Percentiles rank a stretch among this genome's conserved stretches.
phyloP scores from a whole-genome alignment of 2,329 filamentous ascomycete genomes.

The Beauveria rudraprayagi region DNA sequence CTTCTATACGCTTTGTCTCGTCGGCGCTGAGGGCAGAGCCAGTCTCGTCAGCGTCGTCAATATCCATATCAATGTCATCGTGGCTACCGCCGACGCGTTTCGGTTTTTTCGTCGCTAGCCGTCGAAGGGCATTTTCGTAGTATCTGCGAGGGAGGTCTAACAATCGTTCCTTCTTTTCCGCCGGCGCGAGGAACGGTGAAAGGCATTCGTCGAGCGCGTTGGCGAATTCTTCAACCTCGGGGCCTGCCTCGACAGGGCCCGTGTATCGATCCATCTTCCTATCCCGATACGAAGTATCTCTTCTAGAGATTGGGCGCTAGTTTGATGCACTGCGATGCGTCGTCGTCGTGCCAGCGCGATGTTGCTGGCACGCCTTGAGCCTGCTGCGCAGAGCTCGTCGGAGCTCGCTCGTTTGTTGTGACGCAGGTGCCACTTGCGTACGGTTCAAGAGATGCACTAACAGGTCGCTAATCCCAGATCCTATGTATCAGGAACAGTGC shows the following conservation, averaged over 20 bases:
- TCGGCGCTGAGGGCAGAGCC: slow-evolving; percentile 18
- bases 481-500: background rate
- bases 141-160: slow-evolving; percentile 54
- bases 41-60: slow-evolving; percentile 40
- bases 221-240: slow-evolving; percentile 82
- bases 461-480: background rate
- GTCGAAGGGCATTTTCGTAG: slow-evolving; percentile 41
- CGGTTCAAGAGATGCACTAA: background rate
- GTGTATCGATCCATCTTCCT: background rate
- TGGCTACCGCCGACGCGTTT: slow-evolving; percentile 24
- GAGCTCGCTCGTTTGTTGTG: background rate
- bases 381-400: background rate
- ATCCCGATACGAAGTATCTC: background rate
- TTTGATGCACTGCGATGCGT: background rate
- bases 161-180: slow-evolving; percentile 57
- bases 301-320: background rate
- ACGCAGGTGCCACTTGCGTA: background rate
- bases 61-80: slow-evolving; percentile 47
- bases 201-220: slow-evolving; percentile 72
- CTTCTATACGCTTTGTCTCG: slow-evolving; percentile 51
- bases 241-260: slow-evolving; percentile 52
- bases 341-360: background rate
- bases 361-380: slow-evolving; percentile 1
- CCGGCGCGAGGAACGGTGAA: slow-evolving; percentile 35
- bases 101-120: slow-evolving; percentile 24